Evolutionary conservation across 2,329 filamentous ascomycete species (phyloP).

Genomic region (Chaetomium olivaceum): DNA sequence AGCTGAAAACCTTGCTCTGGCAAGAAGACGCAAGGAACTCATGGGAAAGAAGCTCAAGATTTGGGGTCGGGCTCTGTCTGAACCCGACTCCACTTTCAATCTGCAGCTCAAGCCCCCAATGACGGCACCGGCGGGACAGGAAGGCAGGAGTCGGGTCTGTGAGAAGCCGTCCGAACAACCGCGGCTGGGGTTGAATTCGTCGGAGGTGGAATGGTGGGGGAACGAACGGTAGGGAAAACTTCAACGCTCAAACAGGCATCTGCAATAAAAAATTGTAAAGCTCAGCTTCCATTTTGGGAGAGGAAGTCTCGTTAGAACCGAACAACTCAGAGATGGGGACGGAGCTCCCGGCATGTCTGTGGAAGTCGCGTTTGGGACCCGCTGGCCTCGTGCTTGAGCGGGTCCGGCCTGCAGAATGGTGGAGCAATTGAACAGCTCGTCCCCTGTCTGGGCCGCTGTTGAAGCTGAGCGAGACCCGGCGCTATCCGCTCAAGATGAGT

Average conservation of each 20-base stretch:
- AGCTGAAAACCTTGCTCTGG: conserved; percentile 22
- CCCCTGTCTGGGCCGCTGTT: background rate
- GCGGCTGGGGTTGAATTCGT: background rate
- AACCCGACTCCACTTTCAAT: conserved; percentile 11
- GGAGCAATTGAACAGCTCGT: background rate
- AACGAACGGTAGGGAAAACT: background rate
- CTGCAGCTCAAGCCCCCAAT: conserved; percentile 16
- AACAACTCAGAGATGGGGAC: conserved; percentile 11
- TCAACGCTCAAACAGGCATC: conserved; percentile 14
- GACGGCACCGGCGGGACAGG: conserved; percentile 8
- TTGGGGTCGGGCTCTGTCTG: conserved; percentile 6
- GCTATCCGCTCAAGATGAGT: background rate
- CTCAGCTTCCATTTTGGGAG: conserved; percentile 25
- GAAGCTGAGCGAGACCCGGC: background rate
- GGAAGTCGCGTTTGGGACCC: background rate
- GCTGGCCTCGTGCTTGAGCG: background rate
- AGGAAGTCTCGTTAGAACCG: conserved; percentile 4
- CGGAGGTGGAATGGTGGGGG: background rate
- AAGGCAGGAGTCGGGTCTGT: background rate
- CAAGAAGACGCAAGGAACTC: conserved; percentile 16
- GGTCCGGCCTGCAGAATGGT: conserved; percentile 4
- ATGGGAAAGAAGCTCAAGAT: conserved; percentile 9
- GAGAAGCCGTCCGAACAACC: background rate
- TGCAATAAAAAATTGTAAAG: background rate
- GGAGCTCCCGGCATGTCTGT: conserved; percentile 1